Conservation (phyloP, 768 basidiomycete genomes). For the Candolleomyces efflorescens region DNA sequence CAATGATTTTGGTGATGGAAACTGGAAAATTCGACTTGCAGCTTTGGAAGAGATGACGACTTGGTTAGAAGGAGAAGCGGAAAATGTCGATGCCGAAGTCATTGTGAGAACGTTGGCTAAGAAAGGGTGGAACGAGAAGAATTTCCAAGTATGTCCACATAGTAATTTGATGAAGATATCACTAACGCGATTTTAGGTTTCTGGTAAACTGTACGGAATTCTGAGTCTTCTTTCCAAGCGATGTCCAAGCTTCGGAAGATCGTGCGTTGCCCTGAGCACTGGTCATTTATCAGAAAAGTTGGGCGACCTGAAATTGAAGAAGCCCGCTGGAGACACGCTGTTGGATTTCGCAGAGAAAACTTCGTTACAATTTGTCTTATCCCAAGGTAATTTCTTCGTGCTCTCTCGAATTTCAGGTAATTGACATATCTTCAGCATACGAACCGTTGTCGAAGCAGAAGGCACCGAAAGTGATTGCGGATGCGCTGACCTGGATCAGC, state of each 20-base stretch:
- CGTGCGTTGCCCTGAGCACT: constrained; percentile 78
- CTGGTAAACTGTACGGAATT: constrained; percentile 81
- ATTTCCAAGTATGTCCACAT: constrained; percentile 73
- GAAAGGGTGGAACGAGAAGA: constrained; percentile 98
- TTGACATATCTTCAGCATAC: constrained; percentile 54
- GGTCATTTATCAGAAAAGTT: constrained; percentile 89
- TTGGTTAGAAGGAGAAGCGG: constrained; percentile 73
- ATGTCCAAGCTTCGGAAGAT: constrained; percentile 80
- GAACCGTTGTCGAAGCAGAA: constrained; percentile 94
- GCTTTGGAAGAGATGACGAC: constrained; percentile 80
- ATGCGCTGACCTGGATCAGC: constrained; percentile 87
- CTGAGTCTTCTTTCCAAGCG: constrained; percentile 68
- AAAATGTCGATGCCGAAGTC: constrained; percentile 79
- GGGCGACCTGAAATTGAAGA: constrained; percentile 95
- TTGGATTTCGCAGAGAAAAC: constrained; percentile 84
- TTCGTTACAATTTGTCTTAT: constrained; percentile 89
- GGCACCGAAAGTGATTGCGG: constrained; percentile 94
- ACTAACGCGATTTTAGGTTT: constrained; percentile 55
- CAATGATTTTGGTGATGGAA: constrained; percentile 74
- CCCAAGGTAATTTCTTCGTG: constrained; percentile 60
- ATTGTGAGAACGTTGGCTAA: constrained; percentile 83
- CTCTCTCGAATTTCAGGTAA: neutral
- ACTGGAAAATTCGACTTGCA: constrained; percentile 91
- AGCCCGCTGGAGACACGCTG: constrained; percentile 90
- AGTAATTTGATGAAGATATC: neutral